A percentile compares a stretch with the other conserved stretches of the same genome.
Conservation (phyloP, 495 filamentous ascomycete species). For the Neurospora sp. region DNA sequence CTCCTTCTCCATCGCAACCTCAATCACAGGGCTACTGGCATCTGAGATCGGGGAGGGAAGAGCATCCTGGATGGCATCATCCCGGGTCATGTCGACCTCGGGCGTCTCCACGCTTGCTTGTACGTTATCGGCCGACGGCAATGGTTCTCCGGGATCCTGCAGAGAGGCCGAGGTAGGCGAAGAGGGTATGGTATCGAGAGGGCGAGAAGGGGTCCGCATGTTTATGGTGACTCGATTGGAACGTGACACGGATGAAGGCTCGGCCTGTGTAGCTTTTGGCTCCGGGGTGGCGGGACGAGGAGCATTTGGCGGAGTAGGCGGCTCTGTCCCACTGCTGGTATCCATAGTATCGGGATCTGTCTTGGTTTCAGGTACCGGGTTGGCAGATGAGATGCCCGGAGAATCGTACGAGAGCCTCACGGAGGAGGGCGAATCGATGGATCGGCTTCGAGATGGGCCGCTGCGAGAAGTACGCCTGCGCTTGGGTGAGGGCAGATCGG, state of each 20-base stretch:
- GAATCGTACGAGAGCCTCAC: constrained; percentile 9
- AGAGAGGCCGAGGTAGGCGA: constrained; percentile 37
- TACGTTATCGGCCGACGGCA: constrained; percentile 15
- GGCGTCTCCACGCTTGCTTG: constrained; percentile 32
- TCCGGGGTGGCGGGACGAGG: constrained; percentile 28
- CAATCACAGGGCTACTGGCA: constrained; percentile 28
- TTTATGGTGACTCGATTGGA: constrained; percentile 46
- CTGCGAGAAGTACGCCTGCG: constrained; percentile 37
- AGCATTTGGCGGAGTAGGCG: constrained; percentile 20
- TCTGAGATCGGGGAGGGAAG: constrained; percentile 28
- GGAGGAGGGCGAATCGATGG: constrained; percentile 22
- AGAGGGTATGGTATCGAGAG: constrained; percentile 29
- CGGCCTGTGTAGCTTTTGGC: constrained; percentile 13
- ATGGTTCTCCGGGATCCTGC: constrained; percentile 11
- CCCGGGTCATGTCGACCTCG: constrained; percentile 27
- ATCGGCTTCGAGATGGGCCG: constrained; percentile 30
- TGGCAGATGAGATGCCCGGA: constrained; percentile 13
- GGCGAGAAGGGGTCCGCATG: constrained; percentile 31
- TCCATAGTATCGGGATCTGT: constrained; percentile 28
- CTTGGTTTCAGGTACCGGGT: constrained; percentile 11
- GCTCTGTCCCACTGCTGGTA: constrained; percentile 14
- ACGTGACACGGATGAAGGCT: constrained; percentile 22
- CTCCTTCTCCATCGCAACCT: constrained; percentile 20
- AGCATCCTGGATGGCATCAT: constrained; percentile 14
- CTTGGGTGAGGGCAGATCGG: constrained; percentile 41